Evolutionary conservation across 768 basidiomycete species (phyloP).

Genomic region (Kwoniella shandongensis): DNA sequence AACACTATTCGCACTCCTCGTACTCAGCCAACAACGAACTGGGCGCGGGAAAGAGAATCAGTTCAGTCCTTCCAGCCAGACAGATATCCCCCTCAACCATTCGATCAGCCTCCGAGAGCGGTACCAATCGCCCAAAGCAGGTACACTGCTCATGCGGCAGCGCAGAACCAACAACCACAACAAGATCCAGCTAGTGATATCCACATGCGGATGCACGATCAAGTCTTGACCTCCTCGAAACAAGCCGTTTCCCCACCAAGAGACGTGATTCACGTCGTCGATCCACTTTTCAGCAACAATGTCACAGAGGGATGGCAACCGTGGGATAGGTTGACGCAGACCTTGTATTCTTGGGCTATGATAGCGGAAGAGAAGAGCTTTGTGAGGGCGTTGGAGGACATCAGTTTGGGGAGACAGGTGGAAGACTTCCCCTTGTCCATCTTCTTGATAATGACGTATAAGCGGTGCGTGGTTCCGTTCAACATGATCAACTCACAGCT

Average conservation of each 20-base stretch:
- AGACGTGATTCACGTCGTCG: constrained; percentile 18
- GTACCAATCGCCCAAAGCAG: background rate
- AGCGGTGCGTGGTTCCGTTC: constrained; percentile 31
- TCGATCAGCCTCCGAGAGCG: too few relatives aligned
- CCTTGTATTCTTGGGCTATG: constrained; percentile 51
- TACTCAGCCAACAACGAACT: too few relatives aligned
- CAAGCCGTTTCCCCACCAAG: background rate
- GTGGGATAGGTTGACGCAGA: constrained; percentile 51
- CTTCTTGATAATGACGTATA: constrained; percentile 51
- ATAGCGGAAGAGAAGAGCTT: constrained; percentile 50
- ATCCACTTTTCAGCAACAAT: constrained; percentile 18
- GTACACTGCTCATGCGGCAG: constrained; percentile 6
- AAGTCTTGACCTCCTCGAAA: constrained; percentile 9
- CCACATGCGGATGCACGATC: constrained; percentile 8
- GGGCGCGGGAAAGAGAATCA: too few relatives aligned
- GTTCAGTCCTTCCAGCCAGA: constrained; percentile 3
- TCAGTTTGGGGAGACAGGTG: constrained; percentile 48
- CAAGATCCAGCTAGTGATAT: constrained; percentile 5
- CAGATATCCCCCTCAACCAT: constrained; percentile 7
- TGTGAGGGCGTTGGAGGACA: constrained; percentile 40
- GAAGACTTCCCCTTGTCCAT: constrained; percentile 50
- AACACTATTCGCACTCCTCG: constrained; percentile 1
- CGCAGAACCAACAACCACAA: background rate
- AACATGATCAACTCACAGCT: background rate
- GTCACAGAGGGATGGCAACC: constrained; percentile 21